phyloP scores from a whole-genome alignment of 139 green algal genomes.

The Volvox africanus region DNA sequence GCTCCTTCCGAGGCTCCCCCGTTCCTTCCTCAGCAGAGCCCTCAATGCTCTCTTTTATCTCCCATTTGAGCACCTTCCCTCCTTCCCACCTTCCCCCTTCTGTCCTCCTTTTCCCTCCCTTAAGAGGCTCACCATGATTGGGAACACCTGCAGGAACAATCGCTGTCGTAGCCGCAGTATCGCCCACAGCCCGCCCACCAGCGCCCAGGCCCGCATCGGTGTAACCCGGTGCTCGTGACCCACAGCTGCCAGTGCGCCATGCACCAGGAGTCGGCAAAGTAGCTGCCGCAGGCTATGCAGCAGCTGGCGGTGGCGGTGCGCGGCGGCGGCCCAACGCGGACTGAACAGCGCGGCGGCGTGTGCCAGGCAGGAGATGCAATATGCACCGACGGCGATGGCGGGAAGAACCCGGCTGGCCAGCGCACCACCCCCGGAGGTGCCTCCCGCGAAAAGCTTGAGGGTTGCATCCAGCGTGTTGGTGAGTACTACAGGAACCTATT shows the following conservation, averaged over 20 bases:
- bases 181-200: neutral
- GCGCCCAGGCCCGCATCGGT: neutral
- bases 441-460: neutral
- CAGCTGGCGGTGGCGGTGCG: neutral
- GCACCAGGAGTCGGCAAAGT: neutral
- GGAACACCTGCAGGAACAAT: neutral
- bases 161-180: neutral
- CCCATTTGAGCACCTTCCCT: too few species aligned
- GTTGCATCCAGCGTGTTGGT: neutral
- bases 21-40: too few species aligned
- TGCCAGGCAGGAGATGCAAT: neutral
- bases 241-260: neutral
- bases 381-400: neutral
- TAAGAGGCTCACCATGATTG: neutral
- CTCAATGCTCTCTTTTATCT: too few species aligned
- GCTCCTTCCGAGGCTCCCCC: too few species aligned
- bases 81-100: too few species aligned
- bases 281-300: neutral
- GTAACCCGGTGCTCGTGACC: neutral
- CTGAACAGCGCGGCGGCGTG: constrained; percentile 19
- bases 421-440: neutral
- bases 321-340: neutral
- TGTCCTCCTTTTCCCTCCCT: too few species aligned
- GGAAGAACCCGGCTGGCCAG: neutral
- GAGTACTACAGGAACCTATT: neutral